Conservation (phyloP, 176 grass and related monocot genomes). For the Sorghum bicolor region Sorghum_bicolor_NCBIv3 NC_012871.2:5228501-5229000, state of each 20-base stretch:
- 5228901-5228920: constrained; percentile 59
- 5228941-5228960: constrained; percentile 32
- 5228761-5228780: constrained; percentile 41
- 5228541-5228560: not conserved
- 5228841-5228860: constrained; percentile 28
- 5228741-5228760: constrained; percentile 46
- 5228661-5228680: constrained; percentile 16
- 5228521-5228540: constrained; percentile 22
- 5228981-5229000: constrained; percentile 50
- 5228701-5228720: constrained; percentile 47
- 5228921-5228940: constrained; percentile 42
- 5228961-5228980: constrained; percentile 63
- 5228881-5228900: constrained; percentile 50
- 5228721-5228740: constrained; percentile 43
- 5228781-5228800: constrained; percentile 35
- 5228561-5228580: constrained; percentile 1
- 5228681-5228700: constrained; percentile 42
- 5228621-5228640: constrained; percentile 10
- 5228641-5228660: constrained; percentile 31
- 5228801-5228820: constrained; percentile 20
- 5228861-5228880: constrained; percentile 54
- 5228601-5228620: constrained; percentile 22
- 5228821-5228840: constrained; percentile 27
- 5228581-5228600: constrained; percentile 35
- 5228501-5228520: constrained; percentile 28